phyloP scores from a whole-genome alignment of 2,329 filamentous ascomycete genomes.

The Fusarium sp. region DNA sequence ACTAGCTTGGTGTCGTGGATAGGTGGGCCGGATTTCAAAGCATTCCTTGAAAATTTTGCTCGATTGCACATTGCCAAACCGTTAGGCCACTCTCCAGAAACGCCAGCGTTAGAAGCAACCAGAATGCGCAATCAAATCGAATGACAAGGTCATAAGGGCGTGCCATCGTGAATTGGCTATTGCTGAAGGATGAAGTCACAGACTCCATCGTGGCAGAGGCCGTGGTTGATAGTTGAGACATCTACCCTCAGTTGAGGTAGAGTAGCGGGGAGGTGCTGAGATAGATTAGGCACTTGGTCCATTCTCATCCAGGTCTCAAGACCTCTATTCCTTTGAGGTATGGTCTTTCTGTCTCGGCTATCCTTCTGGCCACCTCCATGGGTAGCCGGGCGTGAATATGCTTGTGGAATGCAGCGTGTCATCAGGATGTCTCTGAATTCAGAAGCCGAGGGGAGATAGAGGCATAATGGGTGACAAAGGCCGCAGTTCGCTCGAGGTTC shows the following conservation, averaged over 20 bases:
- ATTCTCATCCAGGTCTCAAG: neutral
- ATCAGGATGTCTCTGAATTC: conserved; percentile 27
- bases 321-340: neutral
- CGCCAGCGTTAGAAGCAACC: conserved; percentile 28
- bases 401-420: conserved; percentile 3
- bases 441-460: conserved; percentile 70
- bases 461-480: conserved; percentile 74
- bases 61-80: conserved; percentile 14
- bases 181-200: conserved; percentile 28
- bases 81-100: conserved; percentile 16
- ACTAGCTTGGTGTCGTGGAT: conserved; percentile 17
- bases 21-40: neutral
- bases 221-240: neutral
- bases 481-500: conserved; percentile 56
- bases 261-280: neutral
- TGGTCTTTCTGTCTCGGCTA: neutral
- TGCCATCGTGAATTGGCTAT: conserved; percentile 47
- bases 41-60: conserved; percentile 5
- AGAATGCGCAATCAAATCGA: conserved; percentile 20
- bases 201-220: conserved; percentile 3
- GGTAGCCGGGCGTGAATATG: conserved; percentile 10
- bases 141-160: conserved; percentile 46
- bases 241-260: neutral
- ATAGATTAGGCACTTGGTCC: neutral
- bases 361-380: neutral